These are phyloP conservation scores for Trichomonas gallinae DNA, from an alignment of 208 protist genomes.

Conservation along the genomic window DNA sequence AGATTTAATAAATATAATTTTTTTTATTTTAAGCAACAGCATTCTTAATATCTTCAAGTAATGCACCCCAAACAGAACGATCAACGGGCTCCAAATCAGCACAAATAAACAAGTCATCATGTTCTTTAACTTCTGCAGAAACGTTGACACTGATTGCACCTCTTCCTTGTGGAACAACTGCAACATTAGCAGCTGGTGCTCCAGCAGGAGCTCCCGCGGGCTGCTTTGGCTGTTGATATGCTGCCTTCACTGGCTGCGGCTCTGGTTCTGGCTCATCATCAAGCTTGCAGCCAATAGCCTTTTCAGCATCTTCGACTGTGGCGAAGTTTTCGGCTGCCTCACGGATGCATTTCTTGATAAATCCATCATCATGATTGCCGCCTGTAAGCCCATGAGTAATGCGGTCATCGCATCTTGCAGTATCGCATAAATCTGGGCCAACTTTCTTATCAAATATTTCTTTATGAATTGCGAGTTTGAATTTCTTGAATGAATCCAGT, in stretches of 20 bases:
- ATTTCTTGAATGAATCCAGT: background rate
- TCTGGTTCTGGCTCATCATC: background rate
- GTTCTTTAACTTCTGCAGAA: background rate
- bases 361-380: background rate
- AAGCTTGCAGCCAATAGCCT: background rate
- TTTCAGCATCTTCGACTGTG: background rate
- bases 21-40: background rate
- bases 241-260: background rate
- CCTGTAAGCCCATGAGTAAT: background rate
- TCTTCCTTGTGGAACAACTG: background rate
- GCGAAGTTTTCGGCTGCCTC: background rate
- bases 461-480: background rate
- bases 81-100: background rate
- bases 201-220: background rate
- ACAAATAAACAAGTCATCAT: background rate
- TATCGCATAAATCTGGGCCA: background rate
- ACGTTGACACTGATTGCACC: background rate
- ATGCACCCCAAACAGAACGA: background rate
- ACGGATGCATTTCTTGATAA: background rate
- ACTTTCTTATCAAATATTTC: background rate
- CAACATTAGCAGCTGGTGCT: background rate
- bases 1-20: background rate
- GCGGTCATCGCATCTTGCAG: background rate
- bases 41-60: background rate
- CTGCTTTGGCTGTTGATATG: background rate